A percentile compares a stretch with the other conserved stretches of the same genome.
phyloP scores from a whole-genome alignment of 192 early-diverging fungal species.

The Coemansia sp. region DNA sequence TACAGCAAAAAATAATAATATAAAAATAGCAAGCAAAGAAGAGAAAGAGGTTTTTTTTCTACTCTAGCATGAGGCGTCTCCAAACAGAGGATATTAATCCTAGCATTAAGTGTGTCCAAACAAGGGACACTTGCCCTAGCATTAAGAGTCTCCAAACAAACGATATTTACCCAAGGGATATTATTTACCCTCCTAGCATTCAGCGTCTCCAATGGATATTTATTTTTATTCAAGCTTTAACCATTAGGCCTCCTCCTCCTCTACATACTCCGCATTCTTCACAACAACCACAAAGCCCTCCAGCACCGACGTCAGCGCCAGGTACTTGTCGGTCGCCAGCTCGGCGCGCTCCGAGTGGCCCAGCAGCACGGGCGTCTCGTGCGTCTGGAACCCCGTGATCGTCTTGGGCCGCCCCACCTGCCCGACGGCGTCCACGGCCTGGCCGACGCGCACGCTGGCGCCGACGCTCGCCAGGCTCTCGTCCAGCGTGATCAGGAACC shows the following conservation, averaged over 20 bases:
- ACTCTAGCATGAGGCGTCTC: too few species aligned
- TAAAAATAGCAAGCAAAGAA: neutral
- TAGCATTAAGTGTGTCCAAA: too few species aligned
- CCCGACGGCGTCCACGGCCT: conserved; percentile 99
- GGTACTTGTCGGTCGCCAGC: conserved; percentile 96
- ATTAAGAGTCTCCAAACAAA: too few species aligned
- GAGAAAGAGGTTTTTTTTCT: neutral
- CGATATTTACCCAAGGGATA: too few species aligned
- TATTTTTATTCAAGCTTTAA: too few species aligned
- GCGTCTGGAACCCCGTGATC: conserved; percentile 99
- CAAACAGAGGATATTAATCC: too few species aligned
- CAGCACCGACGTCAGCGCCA: conserved; percentile 80
- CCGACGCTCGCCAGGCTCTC: conserved; percentile 81
- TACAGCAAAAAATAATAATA: neutral
- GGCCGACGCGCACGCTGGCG: conserved; percentile 94
- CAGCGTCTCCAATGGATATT: too few species aligned
- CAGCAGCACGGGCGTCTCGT: conserved; percentile 95
- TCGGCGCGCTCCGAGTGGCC: conserved; percentile 97
- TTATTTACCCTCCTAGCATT: too few species aligned
- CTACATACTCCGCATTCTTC: conserved; percentile 90
- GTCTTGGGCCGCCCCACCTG: conserved; percentile 99
- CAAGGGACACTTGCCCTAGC: too few species aligned
- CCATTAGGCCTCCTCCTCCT: conserved; percentile 62
- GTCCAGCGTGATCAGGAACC: conserved; percentile 97
- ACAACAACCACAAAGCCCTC: conserved; percentile 97